Percentiles rank a stretch among this genome's conserved stretches.
Conservation (phyloP, 1,139 yeast species). For the Candida anutae region DNA sequence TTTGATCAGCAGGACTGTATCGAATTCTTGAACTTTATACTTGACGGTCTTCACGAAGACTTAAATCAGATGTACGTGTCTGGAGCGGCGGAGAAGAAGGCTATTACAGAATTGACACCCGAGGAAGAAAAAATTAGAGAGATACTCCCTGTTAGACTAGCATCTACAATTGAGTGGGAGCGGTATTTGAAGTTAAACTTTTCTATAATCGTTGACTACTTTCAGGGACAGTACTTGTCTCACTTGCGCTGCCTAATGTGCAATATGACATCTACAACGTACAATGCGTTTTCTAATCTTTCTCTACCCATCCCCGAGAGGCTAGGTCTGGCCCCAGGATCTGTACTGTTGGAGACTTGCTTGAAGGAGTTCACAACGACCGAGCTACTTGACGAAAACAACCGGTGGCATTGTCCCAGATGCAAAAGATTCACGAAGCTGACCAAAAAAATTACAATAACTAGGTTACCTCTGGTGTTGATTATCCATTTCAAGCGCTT, state of each 20-base stretch:
- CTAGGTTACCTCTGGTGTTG: constrained; percentile 65
- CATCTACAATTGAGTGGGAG: constrained; percentile 94
- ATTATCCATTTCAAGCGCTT: constrained; percentile 80
- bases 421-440: constrained; percentile 66
- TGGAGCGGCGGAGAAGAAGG: constrained; percentile 29
- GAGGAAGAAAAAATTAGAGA: constrained; percentile 76
- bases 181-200: constrained; percentile 77
- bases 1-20: constrained; percentile 90
- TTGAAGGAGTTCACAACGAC: constrained; percentile 59
- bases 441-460: constrained; percentile 59
- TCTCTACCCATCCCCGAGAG: constrained; percentile 63
- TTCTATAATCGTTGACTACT: constrained; percentile 76
- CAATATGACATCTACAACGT: constrained; percentile 76
- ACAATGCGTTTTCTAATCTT: constrained; percentile 70
- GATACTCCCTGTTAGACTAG: constrained; percentile 66
- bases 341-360: constrained; percentile 52
- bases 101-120: constrained; percentile 47
- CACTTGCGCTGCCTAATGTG: constrained; percentile 73
- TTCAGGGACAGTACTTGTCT: constrained; percentile 88
- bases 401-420: constrained; percentile 84
- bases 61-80: constrained; percentile 50
- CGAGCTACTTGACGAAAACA: constrained; percentile 70
- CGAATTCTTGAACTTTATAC: constrained; percentile 75
- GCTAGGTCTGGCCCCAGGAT: constrained; percentile 10
- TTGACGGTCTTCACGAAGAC: constrained; percentile 88